These are phyloP conservation scores for Starmerella sp. DNA, from an alignment of 805 yeast genomes.

Conservation along the genomic window DNA sequence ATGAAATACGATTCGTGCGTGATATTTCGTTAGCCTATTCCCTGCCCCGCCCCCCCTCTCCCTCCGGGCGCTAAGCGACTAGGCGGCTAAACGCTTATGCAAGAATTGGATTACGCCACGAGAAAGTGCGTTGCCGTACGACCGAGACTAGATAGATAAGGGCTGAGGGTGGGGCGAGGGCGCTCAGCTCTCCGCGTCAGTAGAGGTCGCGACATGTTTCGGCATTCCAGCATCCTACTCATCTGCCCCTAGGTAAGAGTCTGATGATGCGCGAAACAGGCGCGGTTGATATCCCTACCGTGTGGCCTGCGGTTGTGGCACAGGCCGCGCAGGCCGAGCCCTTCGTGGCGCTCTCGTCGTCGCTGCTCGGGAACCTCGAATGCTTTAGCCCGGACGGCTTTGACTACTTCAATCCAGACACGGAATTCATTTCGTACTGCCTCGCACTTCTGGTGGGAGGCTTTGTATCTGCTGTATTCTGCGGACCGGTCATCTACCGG, in stretches of 20 bases:
- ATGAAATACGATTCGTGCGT: too few relatives aligned
- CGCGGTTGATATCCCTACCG: background rate
- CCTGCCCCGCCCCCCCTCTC: too few relatives aligned
- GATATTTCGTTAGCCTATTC: too few relatives aligned
- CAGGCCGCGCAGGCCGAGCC: constrained; percentile 1
- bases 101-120: too few relatives aligned
- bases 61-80: too few relatives aligned
- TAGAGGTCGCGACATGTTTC: too few relatives aligned
- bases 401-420: constrained; percentile 18
- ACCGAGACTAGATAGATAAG: background rate
- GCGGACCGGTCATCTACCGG: constrained; percentile 14
- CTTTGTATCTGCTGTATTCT: constrained; percentile 5
- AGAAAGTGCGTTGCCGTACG: too few relatives aligned
- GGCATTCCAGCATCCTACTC: too few relatives aligned
- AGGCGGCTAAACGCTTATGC: too few relatives aligned
- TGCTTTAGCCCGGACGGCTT: constrained; percentile 12
- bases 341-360: constrained; percentile 1
- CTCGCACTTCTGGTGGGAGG: constrained; percentile 15
- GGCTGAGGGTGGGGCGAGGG: background rate
- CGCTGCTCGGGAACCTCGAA: constrained; percentile 7
- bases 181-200: too few relatives aligned
- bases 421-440: constrained; percentile 22
- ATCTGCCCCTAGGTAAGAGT: too few relatives aligned
- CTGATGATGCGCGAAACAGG: background rate
- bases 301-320: background rate